These are phyloP conservation scores for Monascus purpureus DNA, from an alignment of 495 filamentous ascomycete species.

Conservation along the genomic window DNA sequence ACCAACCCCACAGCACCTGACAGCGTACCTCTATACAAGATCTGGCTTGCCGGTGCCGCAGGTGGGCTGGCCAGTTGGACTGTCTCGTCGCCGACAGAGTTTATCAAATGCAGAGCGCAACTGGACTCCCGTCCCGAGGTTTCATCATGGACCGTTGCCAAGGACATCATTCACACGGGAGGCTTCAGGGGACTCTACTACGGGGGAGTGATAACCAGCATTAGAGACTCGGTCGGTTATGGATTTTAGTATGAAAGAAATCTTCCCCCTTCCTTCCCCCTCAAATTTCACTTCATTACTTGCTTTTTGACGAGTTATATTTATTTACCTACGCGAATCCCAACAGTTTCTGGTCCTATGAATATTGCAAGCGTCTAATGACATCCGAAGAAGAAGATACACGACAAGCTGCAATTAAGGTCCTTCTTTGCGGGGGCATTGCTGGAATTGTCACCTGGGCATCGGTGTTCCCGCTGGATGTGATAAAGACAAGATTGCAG, in stretches of 20 bases:
- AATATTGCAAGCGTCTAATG: slow-evolving; percentile 48
- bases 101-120: slow-evolving; percentile 78
- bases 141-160: slow-evolving; percentile 47
- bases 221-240: slow-evolving; percentile 75
- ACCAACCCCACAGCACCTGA: slow-evolving; percentile 25
- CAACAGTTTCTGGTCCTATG: slow-evolving; percentile 69
- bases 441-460: slow-evolving; percentile 78
- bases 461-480: slow-evolving; percentile 76
- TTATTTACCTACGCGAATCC: slow-evolving; percentile 4
- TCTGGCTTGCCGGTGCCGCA: slow-evolving; percentile 62
- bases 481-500: slow-evolving; percentile 80
- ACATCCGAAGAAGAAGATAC: slow-evolving; percentile 22
- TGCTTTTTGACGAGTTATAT: too few relatives aligned
- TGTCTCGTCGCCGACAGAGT: slow-evolving; percentile 71
- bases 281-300: slow-evolving; percentile 3
- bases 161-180: slow-evolving; percentile 41
- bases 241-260: slow-evolving; percentile 63
- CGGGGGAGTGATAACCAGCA: slow-evolving; percentile 63
- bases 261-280: slow-evolving; percentile 5
- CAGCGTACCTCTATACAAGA: slow-evolving; percentile 25
- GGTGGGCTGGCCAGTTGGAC: slow-evolving; percentile 72
- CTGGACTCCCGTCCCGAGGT: slow-evolving; percentile 26
- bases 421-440: slow-evolving; percentile 69
- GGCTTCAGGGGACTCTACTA: slow-evolving; percentile 61
- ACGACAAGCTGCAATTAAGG: slow-evolving; percentile 40